A percentile compares a stretch with the other conserved stretches of the same genome.
phyloP scores from a whole-genome alignment of 495 filamentous ascomycete genomes.

The Trichocladium antarcticum region DNA sequence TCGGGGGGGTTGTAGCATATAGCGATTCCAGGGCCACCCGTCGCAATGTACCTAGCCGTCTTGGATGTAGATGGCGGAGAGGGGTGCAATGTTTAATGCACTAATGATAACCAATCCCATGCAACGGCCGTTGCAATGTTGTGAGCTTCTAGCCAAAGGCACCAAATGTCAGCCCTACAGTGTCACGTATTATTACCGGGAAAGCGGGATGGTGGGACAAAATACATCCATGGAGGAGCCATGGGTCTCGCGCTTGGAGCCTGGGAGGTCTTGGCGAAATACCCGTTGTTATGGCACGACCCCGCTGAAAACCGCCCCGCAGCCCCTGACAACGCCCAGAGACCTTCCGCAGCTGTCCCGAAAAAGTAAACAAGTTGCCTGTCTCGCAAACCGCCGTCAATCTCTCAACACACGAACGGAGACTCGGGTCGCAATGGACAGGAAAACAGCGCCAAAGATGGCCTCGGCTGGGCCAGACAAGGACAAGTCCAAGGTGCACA shows the following conservation, averaged over 20 bases:
- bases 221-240: no score
- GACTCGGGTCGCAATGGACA: not conserved
- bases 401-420: not conserved
- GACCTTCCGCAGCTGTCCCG: not conserved
- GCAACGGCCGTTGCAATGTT: not conserved
- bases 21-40: no score
- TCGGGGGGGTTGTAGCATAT: no score
- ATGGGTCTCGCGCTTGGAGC: no score
- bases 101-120: not conserved
- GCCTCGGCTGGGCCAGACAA: constrained; percentile 14
- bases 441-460: constrained; percentile 6
- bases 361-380: constrained; percentile 14
- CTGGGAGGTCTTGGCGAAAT: no score
- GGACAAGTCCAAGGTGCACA: constrained; percentile 87
- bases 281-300: no score
- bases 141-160: no score
- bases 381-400: not conserved
- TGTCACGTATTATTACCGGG: no score
- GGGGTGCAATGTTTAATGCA: not conserved
- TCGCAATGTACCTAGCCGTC: not conserved
- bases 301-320: constrained; percentile 10
- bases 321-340: constrained; percentile 19
- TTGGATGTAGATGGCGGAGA: no score
- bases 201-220: no score
- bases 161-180: no score